A percentile compares a stretch with the other conserved stretches of the same genome.
phyloP scores from a whole-genome alignment of 2,329 filamentous ascomycete species.

The Microsporum canis region DNA sequence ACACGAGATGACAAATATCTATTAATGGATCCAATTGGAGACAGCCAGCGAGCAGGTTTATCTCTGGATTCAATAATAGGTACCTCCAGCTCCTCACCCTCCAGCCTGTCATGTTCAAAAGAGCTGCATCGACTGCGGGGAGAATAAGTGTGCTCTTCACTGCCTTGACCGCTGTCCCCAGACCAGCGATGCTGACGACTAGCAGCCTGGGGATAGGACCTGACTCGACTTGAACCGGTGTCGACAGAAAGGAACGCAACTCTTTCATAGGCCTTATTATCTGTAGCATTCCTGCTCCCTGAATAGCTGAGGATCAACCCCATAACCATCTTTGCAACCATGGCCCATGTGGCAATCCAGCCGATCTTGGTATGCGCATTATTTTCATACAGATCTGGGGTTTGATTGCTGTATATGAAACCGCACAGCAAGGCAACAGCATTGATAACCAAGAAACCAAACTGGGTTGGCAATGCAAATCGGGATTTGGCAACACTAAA shows the following conservation, averaged over 20 bases:
- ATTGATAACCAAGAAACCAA: constrained; percentile 55
- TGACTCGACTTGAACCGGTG: constrained; percentile 40
- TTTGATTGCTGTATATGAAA: constrained; percentile 64
- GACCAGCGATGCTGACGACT: constrained; percentile 46
- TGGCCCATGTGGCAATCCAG: constrained; percentile 68
- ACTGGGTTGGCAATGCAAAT: constrained; percentile 57
- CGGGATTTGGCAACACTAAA: constrained; percentile 71
- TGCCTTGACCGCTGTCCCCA: constrained; percentile 63
- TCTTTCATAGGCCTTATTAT: constrained; percentile 36
- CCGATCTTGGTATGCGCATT: constrained; percentile 84
- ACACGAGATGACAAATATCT: constrained; percentile 44
- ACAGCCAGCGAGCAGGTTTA: constrained; percentile 30
- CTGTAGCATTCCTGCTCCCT: constrained; percentile 30
- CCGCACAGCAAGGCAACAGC: constrained; percentile 53
- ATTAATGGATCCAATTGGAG: constrained; percentile 37
- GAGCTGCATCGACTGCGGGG: constrained; percentile 46
- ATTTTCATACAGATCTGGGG: constrained; percentile 73
- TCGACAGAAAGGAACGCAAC: constrained; percentile 52
- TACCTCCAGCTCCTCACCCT: constrained; percentile 26
- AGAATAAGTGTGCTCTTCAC: constrained; percentile 57
- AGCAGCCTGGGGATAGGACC: constrained; percentile 28
- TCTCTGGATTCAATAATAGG: constrained; percentile 37
- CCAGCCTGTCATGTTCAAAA: constrained; percentile 37
- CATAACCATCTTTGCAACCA: constrained; percentile 58
- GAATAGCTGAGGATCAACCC: constrained; percentile 53